Evolutionary conservation across 2,329 filamentous ascomycete genomes (phyloP).

Genomic region (Neocatenulostroma microsporum): DNA sequence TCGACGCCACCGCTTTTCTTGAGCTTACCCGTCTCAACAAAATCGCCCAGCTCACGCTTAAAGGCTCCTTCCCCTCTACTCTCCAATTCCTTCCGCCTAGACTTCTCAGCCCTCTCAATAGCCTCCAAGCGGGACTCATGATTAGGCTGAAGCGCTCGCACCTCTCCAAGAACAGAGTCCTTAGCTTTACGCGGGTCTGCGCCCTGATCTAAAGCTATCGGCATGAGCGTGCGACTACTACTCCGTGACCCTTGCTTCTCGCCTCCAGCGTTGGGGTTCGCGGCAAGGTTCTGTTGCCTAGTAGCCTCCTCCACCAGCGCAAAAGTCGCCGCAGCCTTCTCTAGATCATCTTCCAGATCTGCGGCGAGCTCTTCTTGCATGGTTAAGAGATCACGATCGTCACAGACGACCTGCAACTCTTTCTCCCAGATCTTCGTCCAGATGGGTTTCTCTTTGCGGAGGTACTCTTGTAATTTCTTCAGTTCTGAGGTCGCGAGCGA

Average conservation of each 20-base stretch:
- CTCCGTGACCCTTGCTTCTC: constrained; percentile 30
- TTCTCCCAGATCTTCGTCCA: constrained; percentile 99
- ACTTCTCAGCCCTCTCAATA: constrained; percentile 92
- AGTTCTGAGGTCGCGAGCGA: constrained; percentile 72
- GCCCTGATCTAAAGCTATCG: constrained; percentile 37
- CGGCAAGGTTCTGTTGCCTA: constrained; percentile 74
- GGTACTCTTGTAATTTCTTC: constrained; percentile 87
- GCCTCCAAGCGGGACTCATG: constrained; percentile 89
- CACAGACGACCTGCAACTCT: constrained; percentile 89
- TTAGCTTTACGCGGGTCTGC: constrained; percentile 74
- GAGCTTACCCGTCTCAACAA: constrained; percentile 82
- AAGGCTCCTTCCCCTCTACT: constrained; percentile 64
- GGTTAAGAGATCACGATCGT: constrained; percentile 87
- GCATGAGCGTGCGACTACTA: constrained; percentile 24
- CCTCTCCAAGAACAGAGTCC: constrained; percentile 84
- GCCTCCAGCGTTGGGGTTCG: no score
- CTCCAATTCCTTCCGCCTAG: constrained; percentile 80
- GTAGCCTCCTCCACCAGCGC: constrained; percentile 93
- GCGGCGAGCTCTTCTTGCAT: constrained; percentile 93
- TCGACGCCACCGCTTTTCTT: constrained; percentile 96
- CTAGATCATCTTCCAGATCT: constrained; percentile 87
- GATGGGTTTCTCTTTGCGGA: constrained; percentile 84
- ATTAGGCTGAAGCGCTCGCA: constrained; percentile 86
- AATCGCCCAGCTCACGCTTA: constrained; percentile 73
- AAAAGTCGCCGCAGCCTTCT: constrained; percentile 90